Evolutionary conservation across 2,329 filamentous ascomycete species (phyloP), one percentile per base, ranked within the genome.

Genomic region (Aspergillus fischeri): DNA sequence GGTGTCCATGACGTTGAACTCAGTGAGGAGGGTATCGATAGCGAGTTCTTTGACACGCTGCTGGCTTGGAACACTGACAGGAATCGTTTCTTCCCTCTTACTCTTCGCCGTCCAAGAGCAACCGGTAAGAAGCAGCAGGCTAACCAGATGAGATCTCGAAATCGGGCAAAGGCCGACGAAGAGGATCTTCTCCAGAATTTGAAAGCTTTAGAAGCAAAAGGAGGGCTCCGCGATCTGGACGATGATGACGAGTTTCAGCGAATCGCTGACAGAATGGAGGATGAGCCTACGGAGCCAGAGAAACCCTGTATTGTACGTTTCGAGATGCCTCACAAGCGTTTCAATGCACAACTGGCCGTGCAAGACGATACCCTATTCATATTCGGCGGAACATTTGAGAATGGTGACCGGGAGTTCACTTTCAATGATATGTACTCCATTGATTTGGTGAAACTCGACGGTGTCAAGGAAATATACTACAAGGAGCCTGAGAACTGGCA

Each of bases 51-150:
- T 78, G 93, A 97, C 67, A 84, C 87, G 55, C 77, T 97, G 25
- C 95, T 90, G 68, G 90, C 92, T 4, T 97, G 92, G 91, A 97
- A 96, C 69, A 86, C 96, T 61, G 94, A 97, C 68, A 85, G 93
- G 58, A 99, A 99, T 71, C 83, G 94, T 8, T 97, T 96, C 78
- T 97, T 97, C 79, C 90, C 89, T 2, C 80, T 97, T 48, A 79
- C 80, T 9, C 78, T 97, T 49, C 83, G 92, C 53, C 90, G 91
- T 65, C 84, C 91, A 2, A 86, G 91, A 27, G 78, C 82, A 21
- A 83, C 84, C 50, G 83, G 85, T 60, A 89, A 87, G 64, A 87
- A 85, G 63, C 81, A 80, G 38, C 77, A 76, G 44, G 66, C 68
- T 24, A 71, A 69, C 51, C 73, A 75, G 56, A 60, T 65, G 9